Percentiles rank a stretch among this genome's conserved stretches.
phyloP scores from a whole-genome alignment of 83 land plant genomes.

The Diphasiastrum complanatum region DNA sequence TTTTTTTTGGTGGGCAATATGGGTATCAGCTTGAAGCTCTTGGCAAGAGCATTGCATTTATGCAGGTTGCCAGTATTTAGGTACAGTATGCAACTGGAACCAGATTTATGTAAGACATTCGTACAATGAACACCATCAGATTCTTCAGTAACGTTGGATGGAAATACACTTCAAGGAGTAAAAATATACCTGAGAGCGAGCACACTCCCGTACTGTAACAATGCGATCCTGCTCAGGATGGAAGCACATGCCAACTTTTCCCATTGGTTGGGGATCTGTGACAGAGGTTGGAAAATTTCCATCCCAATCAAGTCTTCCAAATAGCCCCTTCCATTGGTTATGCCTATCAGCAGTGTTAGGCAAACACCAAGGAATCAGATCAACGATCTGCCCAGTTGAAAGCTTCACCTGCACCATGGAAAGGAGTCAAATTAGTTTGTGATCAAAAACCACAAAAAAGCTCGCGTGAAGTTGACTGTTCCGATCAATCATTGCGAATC shows the following conservation, averaged over 20 bases:
- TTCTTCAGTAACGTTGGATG: background rate
- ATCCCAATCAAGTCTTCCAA: slow-evolving; percentile 96
- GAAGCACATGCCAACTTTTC: slow-evolving; percentile 99
- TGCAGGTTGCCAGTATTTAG: no score
- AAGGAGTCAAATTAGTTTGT: no score
- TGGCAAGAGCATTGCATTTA: no score
- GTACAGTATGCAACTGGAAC: no score
- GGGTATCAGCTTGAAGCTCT: no score
- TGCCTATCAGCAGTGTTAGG: slow-evolving; percentile 97
- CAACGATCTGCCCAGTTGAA: slow-evolving; percentile 81
- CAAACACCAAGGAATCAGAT: slow-evolving; percentile 97
- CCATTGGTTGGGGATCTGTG: slow-evolving; percentile 99
- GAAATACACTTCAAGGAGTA: no score
- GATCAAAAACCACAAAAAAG: no score
- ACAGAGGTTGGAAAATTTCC: slow-evolving; percentile 99
- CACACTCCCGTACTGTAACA: slow-evolving; percentile 95
- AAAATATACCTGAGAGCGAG: slow-evolving; percentile 77
- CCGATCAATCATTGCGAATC: no score
- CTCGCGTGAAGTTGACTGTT: no score
- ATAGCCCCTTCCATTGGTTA: slow-evolving; percentile 99
- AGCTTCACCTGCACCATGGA: slow-evolving; percentile 62
- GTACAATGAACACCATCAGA: background rate
- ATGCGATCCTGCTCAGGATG: slow-evolving; percentile 98
- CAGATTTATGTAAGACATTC: no score
- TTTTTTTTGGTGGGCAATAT: no score